Evolutionary conservation across 208 protist genomes (phyloP), one percentile per base, ranked within the genome.

Genomic region (Leishmania gerbilli): DNA sequence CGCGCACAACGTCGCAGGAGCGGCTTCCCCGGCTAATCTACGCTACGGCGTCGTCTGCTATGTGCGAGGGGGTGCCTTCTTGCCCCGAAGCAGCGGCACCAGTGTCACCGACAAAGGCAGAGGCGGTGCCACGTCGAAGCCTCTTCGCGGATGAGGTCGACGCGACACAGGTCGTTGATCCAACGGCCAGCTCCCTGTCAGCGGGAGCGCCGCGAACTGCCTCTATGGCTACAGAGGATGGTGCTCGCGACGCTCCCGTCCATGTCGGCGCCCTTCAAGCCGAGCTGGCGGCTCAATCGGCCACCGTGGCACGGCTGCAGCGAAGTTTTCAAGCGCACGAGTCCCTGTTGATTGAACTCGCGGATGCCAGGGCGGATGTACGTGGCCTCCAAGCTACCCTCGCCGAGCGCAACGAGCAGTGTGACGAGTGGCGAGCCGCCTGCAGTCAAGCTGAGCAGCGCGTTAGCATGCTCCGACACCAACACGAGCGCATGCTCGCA

Each of bases 401-500:
- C 9, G 62, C 71, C 6, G 76, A 81, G 82, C 76, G 69, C n/a
- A 71, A 74, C 40, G 51, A n/a, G 64, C 71, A 85, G 64, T 78
- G 77, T 60, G 82, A 71, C 6, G 55, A 75, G 72, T 82, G 51
- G 77, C 76, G 75, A 55, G 49, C 77, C 6, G 71, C 77, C 42
- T 69, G 69, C 74, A 62, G 58, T 13, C 58, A 72, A 60, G 74
- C 78, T 7, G 72, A 86, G 74, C 40, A 49, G 55, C 78, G 81
- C 49, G 31, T 79, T 24, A 60, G 37, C 7, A 11, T 34, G 3
- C 49, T 82, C 15, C 71, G 49, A 13, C 82, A 78, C 6, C 60
- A 77, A 21, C 78, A 82, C 24, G 60, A 75, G 67, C 84, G 89
- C 58, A 79, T 88, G 77, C 74, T 93, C 17, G 76, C 65, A 1